Evolutionary conservation across 257 asterid genomes (phyloP).

Genomic region (Echium plantagineum): DNA sequence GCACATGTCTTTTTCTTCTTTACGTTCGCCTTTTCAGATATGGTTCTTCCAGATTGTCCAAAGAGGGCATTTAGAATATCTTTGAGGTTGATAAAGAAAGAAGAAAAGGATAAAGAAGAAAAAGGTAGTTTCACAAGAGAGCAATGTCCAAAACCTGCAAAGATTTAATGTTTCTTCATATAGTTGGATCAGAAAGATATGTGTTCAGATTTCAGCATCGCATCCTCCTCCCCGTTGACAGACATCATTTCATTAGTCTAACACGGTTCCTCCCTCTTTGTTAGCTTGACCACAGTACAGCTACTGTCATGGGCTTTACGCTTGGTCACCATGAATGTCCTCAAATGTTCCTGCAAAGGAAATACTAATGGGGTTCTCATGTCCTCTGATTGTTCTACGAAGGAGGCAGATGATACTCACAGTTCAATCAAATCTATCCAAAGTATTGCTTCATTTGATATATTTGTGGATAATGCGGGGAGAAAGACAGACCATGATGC

Average conservation of each 20-base stretch:
- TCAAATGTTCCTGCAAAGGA: too few species aligned
- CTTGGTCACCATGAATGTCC: slow-evolving; percentile 1
- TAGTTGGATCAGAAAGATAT: slow-evolving; percentile 10
- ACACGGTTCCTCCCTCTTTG: slow-evolving; percentile 56
- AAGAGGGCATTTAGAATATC: slow-evolving; percentile 6
- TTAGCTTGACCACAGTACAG: too few species aligned
- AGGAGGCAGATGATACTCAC: slow-evolving; percentile 49
- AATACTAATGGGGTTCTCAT: slow-evolving; percentile 31
- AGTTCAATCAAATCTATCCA: slow-evolving; percentile 51
- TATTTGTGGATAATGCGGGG: slow-evolving; percentile 73
- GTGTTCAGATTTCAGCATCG: slow-evolving; percentile 21
- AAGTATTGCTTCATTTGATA: slow-evolving; percentile 64
- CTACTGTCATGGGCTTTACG: too few species aligned
- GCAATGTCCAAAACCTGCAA: slow-evolving; percentile 30
- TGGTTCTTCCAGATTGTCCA: slow-evolving; percentile 15
- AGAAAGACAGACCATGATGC: slow-evolving; percentile 59
- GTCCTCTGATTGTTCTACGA: too few species aligned
- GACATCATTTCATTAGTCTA: slow-evolving; percentile 14
- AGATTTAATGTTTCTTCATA: slow-evolving; percentile 30
- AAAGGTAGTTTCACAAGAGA: not conserved
- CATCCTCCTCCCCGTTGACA: slow-evolving; percentile 24
- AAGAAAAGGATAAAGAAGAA: not conserved
- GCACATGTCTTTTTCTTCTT: not conserved
- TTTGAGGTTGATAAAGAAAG: too few species aligned
- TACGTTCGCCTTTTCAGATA: slow-evolving; percentile 2